These are phyloP conservation scores for Malania oleifera DNA, from an alignment of 164 flowering plant genomes.

Conservation along the genomic window DNA sequence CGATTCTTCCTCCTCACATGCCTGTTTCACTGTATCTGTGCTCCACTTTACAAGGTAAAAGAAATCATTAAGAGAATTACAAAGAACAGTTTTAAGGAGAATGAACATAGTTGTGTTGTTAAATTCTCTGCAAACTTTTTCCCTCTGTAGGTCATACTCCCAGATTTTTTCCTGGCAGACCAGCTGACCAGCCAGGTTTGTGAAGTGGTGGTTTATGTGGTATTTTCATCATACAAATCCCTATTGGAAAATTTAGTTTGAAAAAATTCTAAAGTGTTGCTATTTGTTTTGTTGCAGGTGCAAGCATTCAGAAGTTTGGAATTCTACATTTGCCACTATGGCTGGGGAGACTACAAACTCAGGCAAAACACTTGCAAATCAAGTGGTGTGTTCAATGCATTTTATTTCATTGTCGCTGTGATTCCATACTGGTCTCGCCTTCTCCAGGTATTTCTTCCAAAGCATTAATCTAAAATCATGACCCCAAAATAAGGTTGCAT, in stretches of 20 bases:
- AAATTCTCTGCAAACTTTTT: neutral
- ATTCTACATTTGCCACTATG: constrained; percentile 47
- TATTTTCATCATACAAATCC: too few species aligned
- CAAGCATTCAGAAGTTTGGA: constrained; percentile 44
- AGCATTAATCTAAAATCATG: too few species aligned
- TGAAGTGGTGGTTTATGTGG: too few species aligned
- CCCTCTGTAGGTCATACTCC: constrained; percentile 41
- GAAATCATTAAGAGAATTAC: neutral
- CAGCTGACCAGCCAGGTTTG: constrained; percentile 71
- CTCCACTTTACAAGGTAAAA: constrained; percentile 71
- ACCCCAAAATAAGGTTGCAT: too few species aligned
- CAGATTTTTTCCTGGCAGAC: constrained; percentile 66
- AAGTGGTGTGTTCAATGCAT: constrained; percentile 21
- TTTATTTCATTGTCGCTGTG: constrained; percentile 36
- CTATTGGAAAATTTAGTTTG: too few species aligned
- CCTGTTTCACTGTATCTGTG: constrained; percentile 42
- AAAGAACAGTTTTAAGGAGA: constrained; percentile 8
- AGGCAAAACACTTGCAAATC: constrained; percentile 30
- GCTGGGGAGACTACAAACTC: constrained; percentile 43
- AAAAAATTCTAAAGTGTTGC: too few species aligned
- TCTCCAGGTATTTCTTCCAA: constrained; percentile 42
- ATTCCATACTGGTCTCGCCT: constrained; percentile 37
- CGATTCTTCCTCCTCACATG: constrained; percentile 53
- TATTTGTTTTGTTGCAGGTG: constrained; percentile 23
- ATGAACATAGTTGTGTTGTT: neutral